Base-by-base conservation (phyloP, 2,329 filamentous ascomycete genomes). In the Cladosporium sp. region DNA sequence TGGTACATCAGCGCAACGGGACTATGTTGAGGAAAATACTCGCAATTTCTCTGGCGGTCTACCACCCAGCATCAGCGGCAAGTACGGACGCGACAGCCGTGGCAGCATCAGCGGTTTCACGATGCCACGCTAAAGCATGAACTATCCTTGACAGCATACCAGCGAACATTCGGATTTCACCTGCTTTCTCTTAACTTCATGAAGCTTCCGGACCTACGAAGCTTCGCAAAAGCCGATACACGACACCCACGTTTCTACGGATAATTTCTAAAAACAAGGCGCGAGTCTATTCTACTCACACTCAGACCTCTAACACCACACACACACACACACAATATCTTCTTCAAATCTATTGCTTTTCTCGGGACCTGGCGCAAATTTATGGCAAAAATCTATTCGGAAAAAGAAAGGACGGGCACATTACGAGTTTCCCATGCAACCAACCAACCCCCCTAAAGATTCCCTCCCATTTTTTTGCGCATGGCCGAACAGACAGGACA, bases 1-100 rank as follows among this genome's bases (percentile, higher is more conserved):
- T 30, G 32, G 54, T 3, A 8, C 54, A 26, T 8, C 25, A 16
- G 54, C 32, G 21, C 54, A 57, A 32, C 32, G 39, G 28, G n/a
- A 57, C 23, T 58, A n/a, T 18, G 10, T 36, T 3, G 65, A 64
- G 70, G 73, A 63, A 36, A 66, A 53, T 67, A 54, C 69, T 26
- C 71, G 70, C 8, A 66, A 63, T 32, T 54, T 70, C 18, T 73
- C 70, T 25, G 72, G 72, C n/a, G 72, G 73, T 28, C 64, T 74
- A n/a, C 72, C 73, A 23, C 67, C 71, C 25, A 65, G 66, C n/a
- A 67, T 74, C 34, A 71, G 70, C 48, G 68, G 69, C 26, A 71
- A 70, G 30, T 74, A 68, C 34, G 67, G 69, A 46, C 62, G 70
- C 34, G 70, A 73, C 34, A 67, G 48, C 43, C 65, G 67, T 30